Evolutionary conservation across 495 filamentous ascomycete genomes (phyloP).

Genomic region (Haplographium delicatum): DNA sequence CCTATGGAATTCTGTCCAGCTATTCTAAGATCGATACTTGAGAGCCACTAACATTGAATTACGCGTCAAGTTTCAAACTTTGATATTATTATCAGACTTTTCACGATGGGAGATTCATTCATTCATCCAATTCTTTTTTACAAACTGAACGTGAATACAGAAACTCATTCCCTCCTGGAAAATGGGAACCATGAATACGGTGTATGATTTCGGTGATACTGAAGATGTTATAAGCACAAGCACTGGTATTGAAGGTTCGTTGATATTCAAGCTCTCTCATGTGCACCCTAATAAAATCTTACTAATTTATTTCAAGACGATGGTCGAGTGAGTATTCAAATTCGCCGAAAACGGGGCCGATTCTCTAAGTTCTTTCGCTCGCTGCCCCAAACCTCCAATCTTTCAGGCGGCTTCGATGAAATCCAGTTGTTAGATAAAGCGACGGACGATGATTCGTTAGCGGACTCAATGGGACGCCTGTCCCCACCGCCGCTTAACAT

Average conservation of each 20-base stretch:
- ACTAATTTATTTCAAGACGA: not conserved
- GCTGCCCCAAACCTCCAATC: not conserved
- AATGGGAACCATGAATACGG: not conserved
- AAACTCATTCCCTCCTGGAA: not conserved
- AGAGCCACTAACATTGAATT: too few species aligned
- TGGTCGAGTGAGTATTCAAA: not conserved
- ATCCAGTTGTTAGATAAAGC: not conserved
- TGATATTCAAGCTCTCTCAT: not conserved
- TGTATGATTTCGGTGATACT: not conserved
- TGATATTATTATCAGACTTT: too few species aligned
- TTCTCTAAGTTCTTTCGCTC: not conserved
- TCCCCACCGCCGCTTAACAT: constrained; percentile 57
- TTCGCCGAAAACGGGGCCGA: not conserved
- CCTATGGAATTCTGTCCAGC: too few species aligned
- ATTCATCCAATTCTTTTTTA: too few species aligned
- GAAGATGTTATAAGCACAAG: not conserved
- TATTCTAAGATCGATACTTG: too few species aligned
- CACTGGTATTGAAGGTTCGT: not conserved
- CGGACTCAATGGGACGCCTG: not conserved
- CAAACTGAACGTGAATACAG: not conserved
- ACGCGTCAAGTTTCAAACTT: too few species aligned
- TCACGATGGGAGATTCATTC: too few species aligned
- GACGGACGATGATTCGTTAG: not conserved
- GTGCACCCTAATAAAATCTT: not conserved
- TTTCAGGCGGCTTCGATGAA: not conserved